Percentiles rank a stretch among this genome's conserved stretches.
Evolutionary conservation across 495 filamentous ascomycete genomes (phyloP).

Genomic region (Penicillium cinerascens): DNA sequence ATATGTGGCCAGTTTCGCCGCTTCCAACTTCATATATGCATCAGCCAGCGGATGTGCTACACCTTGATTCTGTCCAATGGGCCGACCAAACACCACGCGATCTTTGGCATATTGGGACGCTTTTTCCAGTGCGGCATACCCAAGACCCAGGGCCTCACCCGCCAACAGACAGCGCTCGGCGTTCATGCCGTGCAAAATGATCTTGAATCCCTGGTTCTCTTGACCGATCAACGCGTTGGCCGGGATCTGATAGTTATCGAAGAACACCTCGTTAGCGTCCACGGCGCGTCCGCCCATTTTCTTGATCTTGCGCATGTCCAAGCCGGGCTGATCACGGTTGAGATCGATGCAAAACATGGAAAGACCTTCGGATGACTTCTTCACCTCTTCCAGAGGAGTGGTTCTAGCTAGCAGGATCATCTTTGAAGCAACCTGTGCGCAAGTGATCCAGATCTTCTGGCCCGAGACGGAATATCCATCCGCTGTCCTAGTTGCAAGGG

Average conservation of each 20-base stretch:
- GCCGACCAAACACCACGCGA: slow-evolving; percentile 63
- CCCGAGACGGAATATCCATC: slow-evolving; percentile 61
- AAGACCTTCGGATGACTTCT: slow-evolving; percentile 64
- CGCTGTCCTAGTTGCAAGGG: slow-evolving; percentile 47
- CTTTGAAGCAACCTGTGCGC: slow-evolving; percentile 69
- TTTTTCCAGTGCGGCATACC: slow-evolving; percentile 65
- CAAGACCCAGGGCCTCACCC: slow-evolving; percentile 73
- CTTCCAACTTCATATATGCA: slow-evolving; percentile 75
- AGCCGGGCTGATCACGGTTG: slow-evolving; percentile 49
- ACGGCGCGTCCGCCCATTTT: slow-evolving; percentile 79
- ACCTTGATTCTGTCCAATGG: slow-evolving; percentile 72
- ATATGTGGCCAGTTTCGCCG: slow-evolving; percentile 73
- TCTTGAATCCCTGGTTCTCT: slow-evolving; percentile 71
- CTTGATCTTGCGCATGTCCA: slow-evolving; percentile 67
- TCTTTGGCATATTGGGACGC: slow-evolving; percentile 66
- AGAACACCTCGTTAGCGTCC: slow-evolving; percentile 84
- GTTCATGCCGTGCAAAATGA: slow-evolving; percentile 80
- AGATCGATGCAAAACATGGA: slow-evolving; percentile 76
- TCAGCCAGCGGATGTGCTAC: slow-evolving; percentile 72
- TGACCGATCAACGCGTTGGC: slow-evolving; percentile 59
- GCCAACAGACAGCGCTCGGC: slow-evolving; percentile 74
- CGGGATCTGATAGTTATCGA: slow-evolving; percentile 66
- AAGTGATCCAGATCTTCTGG: slow-evolving; percentile 84
- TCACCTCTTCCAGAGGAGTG: slow-evolving; percentile 60
- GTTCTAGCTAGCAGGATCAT: slow-evolving; percentile 79